A percentile compares a stretch with the other conserved stretches of the same genome.
These are phyloP conservation scores for Colletotrichum somersetense DNA, from an alignment of 2,329 filamentous ascomycete species.

Conservation along the genomic window DNA sequence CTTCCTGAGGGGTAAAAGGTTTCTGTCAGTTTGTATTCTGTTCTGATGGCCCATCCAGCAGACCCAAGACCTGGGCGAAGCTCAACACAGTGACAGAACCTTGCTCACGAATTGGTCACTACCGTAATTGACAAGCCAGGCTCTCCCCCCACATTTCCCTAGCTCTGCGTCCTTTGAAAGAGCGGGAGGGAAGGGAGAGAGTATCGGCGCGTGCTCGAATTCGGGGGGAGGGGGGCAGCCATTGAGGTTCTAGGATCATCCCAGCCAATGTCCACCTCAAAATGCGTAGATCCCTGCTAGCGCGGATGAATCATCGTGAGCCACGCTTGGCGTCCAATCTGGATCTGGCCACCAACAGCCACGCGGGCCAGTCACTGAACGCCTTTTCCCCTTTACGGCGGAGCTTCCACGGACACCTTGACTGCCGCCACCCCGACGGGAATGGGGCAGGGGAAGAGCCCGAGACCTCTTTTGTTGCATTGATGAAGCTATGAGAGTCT, in stretches of 20 bases:
- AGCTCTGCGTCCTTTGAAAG: neutral
- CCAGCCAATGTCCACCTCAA: neutral
- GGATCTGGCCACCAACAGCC: constrained; percentile 8
- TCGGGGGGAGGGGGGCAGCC: neutral
- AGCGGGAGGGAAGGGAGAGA: neutral
- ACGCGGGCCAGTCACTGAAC: neutral
- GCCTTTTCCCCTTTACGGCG: neutral
- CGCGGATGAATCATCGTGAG: constrained; percentile 41
- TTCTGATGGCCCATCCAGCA: neutral
- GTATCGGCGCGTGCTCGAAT: neutral
- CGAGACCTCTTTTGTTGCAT: neutral
- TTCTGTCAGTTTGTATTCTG: neutral
- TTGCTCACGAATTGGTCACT: neutral
- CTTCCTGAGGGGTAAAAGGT: too few species aligned
- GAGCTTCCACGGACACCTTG: neutral
- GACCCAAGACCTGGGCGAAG: too few species aligned
- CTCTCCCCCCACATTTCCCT: neutral
- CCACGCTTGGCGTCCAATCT: constrained; percentile 22
- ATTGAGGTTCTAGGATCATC: neutral
- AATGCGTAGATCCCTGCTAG: constrained; percentile 18
- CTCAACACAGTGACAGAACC: neutral
- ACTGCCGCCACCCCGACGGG: neutral
- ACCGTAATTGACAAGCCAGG: neutral
- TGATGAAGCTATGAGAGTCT: neutral
- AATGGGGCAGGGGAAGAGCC: neutral